Conservation (phyloP, 139 green algal genomes). For the Chlamydomonas eustigma region DNA sequence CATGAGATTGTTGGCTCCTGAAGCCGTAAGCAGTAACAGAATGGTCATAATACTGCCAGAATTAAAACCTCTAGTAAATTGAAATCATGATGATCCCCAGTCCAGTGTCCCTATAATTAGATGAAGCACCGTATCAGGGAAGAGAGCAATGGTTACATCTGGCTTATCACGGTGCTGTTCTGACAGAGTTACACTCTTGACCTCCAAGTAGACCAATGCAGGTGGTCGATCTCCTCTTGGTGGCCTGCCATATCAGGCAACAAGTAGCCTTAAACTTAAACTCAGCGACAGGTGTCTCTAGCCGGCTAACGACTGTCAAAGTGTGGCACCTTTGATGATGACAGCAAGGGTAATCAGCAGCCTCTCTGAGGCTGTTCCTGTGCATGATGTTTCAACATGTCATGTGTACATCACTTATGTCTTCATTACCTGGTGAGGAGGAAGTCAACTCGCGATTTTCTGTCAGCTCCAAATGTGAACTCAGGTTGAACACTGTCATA, state of each 20-base stretch:
- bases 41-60: too few species aligned
- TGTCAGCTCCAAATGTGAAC: conserved; percentile 35
- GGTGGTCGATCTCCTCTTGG: too few species aligned
- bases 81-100: too few species aligned
- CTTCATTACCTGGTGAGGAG: conserved; percentile 28
- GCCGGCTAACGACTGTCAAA: background rate
- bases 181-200: conserved; percentile 59
- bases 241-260: conserved; percentile 34
- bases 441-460: conserved; percentile 30
- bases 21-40: too few species aligned
- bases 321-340: background rate
- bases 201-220: conserved; percentile 47
- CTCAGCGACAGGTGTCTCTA: background rate
- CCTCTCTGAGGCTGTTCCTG: background rate
- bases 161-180: background rate
- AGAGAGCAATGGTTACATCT: conserved; percentile 41
- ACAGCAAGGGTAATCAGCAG: background rate
- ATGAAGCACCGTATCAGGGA: conserved; percentile 52
- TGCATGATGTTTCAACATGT: background rate
- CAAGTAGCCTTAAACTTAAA: too few species aligned
- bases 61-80: too few species aligned
- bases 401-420: background rate
- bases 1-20: too few species aligned
- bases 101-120: too few species aligned
- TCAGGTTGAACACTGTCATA: conserved; percentile 36